A percentile compares a stretch with the other conserved stretches of the same genome.
These are phyloP conservation scores for Lentinula aciculospora DNA, from an alignment of 768 basidiomycete genomes.

Conservation along the genomic window DNA sequence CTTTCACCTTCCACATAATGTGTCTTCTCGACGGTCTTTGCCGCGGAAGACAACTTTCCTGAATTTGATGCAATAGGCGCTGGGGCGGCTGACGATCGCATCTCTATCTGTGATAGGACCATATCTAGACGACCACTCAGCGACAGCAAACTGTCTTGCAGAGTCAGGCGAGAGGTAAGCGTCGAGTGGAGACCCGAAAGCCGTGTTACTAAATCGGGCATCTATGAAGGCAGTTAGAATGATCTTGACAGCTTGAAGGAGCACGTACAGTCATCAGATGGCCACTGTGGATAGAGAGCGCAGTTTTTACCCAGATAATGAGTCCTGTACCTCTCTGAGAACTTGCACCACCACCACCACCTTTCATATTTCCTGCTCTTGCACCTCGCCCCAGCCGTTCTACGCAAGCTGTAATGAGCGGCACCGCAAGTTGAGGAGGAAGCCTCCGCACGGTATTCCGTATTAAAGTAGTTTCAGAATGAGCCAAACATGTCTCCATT, in stretches of 20 bases:
- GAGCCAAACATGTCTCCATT: conserved; percentile 80
- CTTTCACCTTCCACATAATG: conserved; percentile 8
- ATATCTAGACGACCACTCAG: conserved; percentile 90
- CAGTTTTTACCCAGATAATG: conserved; percentile 75
- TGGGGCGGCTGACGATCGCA: conserved; percentile 72
- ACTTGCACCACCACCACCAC: conserved; percentile 74
- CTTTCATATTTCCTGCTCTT: conserved; percentile 67
- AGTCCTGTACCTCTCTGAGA: conserved; percentile 69
- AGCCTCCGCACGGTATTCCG: conserved; percentile 82
- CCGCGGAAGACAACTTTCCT: conserved; percentile 25
- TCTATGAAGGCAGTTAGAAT: conserved; percentile 39
- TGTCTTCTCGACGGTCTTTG: conserved; percentile 15
- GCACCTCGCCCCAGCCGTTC: conserved; percentile 80
- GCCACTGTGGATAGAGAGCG: conserved; percentile 80
- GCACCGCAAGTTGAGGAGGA: conserved; percentile 82
- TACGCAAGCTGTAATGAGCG: conserved; percentile 81
- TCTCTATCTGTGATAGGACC: conserved; percentile 89
- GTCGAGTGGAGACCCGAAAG: conserved; percentile 82
- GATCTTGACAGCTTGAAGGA: conserved; percentile 2
- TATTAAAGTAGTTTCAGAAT: conserved; percentile 78
- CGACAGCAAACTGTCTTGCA: conserved; percentile 81
- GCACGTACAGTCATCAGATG: conserved; percentile 88
- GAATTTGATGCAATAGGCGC: conserved; percentile 42
- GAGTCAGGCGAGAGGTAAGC: conserved; percentile 68
- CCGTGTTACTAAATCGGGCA: conserved; percentile 87